Evolutionary conservation across 352 stramenopile genomes (phyloP), one percentile per base, ranked within the genome.

Genomic region (Globisporangium cystogenes): DNA sequence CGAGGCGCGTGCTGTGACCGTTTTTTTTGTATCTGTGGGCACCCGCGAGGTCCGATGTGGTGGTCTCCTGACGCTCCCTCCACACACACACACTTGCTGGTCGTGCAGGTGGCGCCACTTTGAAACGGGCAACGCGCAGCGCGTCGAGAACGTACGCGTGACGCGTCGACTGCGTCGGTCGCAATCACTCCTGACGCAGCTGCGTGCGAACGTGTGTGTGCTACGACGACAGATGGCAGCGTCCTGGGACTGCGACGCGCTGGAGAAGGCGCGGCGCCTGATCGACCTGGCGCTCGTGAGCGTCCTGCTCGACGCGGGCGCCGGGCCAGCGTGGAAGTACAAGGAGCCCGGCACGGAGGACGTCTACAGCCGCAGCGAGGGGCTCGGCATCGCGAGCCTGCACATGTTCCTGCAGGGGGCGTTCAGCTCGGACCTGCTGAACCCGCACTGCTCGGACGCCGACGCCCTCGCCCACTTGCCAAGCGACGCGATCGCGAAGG

Each of bases 331-430:
- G 43, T 95, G 84, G 84, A 78, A 66, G 55, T 95, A 70, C 65
- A 78, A 79, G 51, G 84, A 95, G 53, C 74, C 67, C 3, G 68
- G 51, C 1, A 91, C 82, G 0, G 68, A 82, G n/a, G 64, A 90
- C 58, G 57, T 68, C 6, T 87, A 86, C 57, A 80, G 46, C 37
- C 80, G 84, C 26, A 92, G 80, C 52, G 84, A 95, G 62, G 84
- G 84, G 0, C 62, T 95, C 24, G 84, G 84, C 23, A 76, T 95
- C 42, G 84, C 84, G 26, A 90, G 76, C 46, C 82, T 93, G 42
- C 80, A 93, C 76, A 95, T 95, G 84, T 93, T 95, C 48, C 44
- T 70, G 27, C 58, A 62, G 1, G 84, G 84, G 21, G 76, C 65
- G 26, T 95, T 95, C 60, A 90, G 76, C n/a, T 62, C 57, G 1